Evolutionary conservation across 805 yeast species (phyloP), one percentile per base, ranked within the genome.

Genomic region (Saturnispora kantuleensis): DNA sequence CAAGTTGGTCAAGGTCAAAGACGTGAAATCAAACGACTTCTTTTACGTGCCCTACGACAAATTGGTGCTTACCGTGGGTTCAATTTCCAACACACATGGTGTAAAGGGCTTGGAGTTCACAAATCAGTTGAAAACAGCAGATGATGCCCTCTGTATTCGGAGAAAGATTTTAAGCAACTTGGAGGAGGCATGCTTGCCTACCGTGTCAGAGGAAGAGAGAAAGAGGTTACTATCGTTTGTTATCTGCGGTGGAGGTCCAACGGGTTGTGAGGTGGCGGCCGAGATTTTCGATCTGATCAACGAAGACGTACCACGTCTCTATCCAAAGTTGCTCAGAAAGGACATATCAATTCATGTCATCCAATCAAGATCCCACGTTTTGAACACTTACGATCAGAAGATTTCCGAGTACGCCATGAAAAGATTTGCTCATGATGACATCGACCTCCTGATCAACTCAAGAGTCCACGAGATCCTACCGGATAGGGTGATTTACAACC

Each of bases 171-270:
- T 88, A 81, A 84, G 84, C 60, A 76, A 83, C 55, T 79, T 89
- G 57, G 96, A 90, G 70, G 81, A 85, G 51, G 96, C 96, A 35
- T 78, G 84, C 53, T 70, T 82, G 50, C 76, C 88, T 54, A 84
- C 93, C 44, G 76, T 74, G 53, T 77, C 71, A 39, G 64, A 65
- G 36, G 84, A 77, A 53, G 94, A 84, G 63, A 77, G 97, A 65
- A 76, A 77, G 67, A 77, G 94, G 63, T 73, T 90, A 56, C 74
- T 90, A 60, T 84, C 84, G 48, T 81, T 88, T 56, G 90, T 90
- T 50, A 94, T 89, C 50, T 94, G 93, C 53, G 97, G 97, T 57
- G 97, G 96, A 65, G 97, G 97, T 49, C 97, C 97, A 62, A 90
- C 97, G 39, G 97, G 97, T 69, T 96, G 89, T 50, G 97, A 89